Conservation (phyloP, 768 basidiomycete genomes). For the Tylopilus cervinicoccineus region DNA sequence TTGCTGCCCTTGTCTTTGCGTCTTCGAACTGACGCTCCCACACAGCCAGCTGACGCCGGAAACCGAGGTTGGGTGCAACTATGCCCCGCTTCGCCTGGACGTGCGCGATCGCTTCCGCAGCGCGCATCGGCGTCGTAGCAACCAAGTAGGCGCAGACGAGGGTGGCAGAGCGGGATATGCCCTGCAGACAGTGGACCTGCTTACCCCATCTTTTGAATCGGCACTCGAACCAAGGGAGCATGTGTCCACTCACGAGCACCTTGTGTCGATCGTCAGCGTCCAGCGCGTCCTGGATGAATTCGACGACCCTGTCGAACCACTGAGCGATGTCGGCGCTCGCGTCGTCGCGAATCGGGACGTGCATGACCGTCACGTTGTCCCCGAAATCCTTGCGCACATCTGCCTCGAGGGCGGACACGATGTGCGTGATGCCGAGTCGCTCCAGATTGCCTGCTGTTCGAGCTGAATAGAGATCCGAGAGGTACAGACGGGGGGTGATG, state of each 20-base stretch:
- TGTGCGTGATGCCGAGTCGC: constrained; percentile 66
- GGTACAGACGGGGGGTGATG: constrained; percentile 52
- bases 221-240: not conserved
- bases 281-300: constrained; percentile 50
- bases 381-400: constrained; percentile 25
- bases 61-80: constrained; percentile 64
- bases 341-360: constrained; percentile 47
- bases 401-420: constrained; percentile 61
- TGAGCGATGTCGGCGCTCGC: constrained; percentile 38
- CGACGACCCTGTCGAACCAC: constrained; percentile 47
- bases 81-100: constrained; percentile 56
- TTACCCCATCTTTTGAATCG: not conserved
- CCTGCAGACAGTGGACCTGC: constrained; percentile 76
- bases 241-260: constrained; percentile 43
- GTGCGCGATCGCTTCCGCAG: constrained; percentile 50
- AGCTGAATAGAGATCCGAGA: constrained; percentile 62
- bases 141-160: constrained; percentile 72
- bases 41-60: constrained; percentile 50
- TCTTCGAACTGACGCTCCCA: constrained; percentile 33
- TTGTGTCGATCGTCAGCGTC: constrained; percentile 38
- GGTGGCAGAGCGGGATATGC: constrained; percentile 72
- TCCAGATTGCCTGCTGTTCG: constrained; percentile 42
- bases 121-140: constrained; percentile 46
- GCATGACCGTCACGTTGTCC: constrained; percentile 41
- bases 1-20: constrained; percentile 16